These are phyloP conservation scores for Ustilaginoidea virens DNA, from an alignment of 2,329 filamentous ascomycete genomes.

Conservation along the genomic window DNA sequence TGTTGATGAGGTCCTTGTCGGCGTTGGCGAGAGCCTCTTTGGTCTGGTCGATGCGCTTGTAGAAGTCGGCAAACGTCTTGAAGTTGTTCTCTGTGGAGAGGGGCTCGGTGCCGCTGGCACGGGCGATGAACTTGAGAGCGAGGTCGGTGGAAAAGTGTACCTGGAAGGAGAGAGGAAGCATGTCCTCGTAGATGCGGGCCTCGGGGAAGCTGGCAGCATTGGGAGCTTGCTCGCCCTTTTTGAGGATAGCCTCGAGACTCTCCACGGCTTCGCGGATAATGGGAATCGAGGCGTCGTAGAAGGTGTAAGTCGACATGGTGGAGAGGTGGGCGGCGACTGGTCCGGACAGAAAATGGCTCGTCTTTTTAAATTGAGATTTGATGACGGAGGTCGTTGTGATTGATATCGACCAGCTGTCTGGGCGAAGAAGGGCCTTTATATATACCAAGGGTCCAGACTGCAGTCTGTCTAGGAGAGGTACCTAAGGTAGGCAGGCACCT, in stretches of 20 bases:
- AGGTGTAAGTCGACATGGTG: conserved; percentile 20
- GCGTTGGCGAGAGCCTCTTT: conserved; percentile 16
- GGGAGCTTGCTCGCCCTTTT: conserved; percentile 19
- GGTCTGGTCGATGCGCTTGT: conserved; percentile 17
- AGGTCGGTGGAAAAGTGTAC: conserved; percentile 16
- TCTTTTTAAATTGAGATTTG: too few species aligned
- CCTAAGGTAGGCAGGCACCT: too few species aligned
- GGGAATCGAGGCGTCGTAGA: conserved; percentile 25
- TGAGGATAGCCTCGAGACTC: conserved; percentile 18
- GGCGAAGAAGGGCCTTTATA: too few species aligned
- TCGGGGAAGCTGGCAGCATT: conserved; percentile 15
- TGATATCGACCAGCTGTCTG: too few species aligned
- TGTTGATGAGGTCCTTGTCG: conserved; percentile 18
- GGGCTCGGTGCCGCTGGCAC: conserved; percentile 16
- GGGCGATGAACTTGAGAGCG: conserved; percentile 17
- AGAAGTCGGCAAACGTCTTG: conserved; percentile 18
- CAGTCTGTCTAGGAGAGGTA: too few species aligned
- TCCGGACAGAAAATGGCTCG: too few species aligned
- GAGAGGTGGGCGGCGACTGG: neutral
- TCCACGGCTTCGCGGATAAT: conserved; percentile 16
- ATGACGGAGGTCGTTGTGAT: too few species aligned
- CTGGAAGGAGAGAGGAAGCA: conserved; percentile 28
- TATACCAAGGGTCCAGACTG: too few species aligned
- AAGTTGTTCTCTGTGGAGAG: conserved; percentile 13
- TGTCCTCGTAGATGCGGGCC: conserved; percentile 22